Evolutionary conservation across 352 stramenopile genomes (phyloP), one percentile per base, ranked within the genome.

Genomic region (Saprolegnia parasitica): DNA sequence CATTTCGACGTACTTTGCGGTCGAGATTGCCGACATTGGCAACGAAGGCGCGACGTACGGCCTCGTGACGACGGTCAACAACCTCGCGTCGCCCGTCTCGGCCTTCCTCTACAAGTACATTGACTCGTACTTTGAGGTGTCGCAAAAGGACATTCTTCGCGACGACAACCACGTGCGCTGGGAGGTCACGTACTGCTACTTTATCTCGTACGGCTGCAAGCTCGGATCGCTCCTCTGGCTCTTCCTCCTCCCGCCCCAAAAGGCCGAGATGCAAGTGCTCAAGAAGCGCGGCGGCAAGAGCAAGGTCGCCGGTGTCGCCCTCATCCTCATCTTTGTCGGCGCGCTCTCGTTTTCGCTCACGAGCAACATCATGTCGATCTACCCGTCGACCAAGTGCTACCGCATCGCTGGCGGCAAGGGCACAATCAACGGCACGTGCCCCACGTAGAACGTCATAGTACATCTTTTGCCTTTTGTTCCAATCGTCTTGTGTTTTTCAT

Each of bases 351-450:
- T 67, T 26, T 88, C 81, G 40, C 65, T 91, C 46, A 67, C 54
- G 2, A 73, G 76, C 23, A 91, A 89, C 40, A 73, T 91, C n/a
- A 74, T 93, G 15, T 78, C 82, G 11, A 76, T 93, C 67, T 78
- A 86, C 60, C 68, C 79, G 52, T 74, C 67, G 32, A 91, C 81
- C 0, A 71, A 76, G 37, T 93, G 85, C 49, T 72, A 89, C 16
- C 68, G 52, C 32, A 76, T 93, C 57, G 80, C 81, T n/a, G 85
- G 85, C 37, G 85, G 85, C 9, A 52, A 73, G 6, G 83, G 85
- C 46, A 54, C n/a, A 0, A 5, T 67, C 20, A 46, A 67, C 46
- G 52, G 52, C 13, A 60, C 52, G 35, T 60, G 52, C 35, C 52
- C 52, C 24, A 60, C 3, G n/a, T 60, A 60, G 52, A 60, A 13